Evolutionary conservation across 78 protist species (phyloP).

Genomic region (Chrysochromulina tobinii): DNA sequence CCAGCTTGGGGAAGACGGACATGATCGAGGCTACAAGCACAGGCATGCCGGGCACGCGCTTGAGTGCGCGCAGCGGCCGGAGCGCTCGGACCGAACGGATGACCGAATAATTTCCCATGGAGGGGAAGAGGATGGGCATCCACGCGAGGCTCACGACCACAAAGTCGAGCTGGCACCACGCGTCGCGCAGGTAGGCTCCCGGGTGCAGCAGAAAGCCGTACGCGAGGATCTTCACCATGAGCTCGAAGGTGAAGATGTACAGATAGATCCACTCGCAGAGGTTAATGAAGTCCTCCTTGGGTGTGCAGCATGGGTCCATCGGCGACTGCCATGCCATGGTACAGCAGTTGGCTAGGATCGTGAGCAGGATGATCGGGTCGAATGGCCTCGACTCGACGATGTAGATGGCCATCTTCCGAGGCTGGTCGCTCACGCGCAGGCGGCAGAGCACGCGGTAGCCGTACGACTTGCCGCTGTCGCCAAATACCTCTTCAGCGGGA

Average conservation of each 20-base stretch:
- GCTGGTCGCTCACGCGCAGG: neutral
- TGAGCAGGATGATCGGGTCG: neutral
- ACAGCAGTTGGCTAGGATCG: neutral
- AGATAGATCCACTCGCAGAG: neutral
- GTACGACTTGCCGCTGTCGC: no score
- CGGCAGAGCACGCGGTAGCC: neutral
- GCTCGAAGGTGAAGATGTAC: neutral
- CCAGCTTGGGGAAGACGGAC: neutral
- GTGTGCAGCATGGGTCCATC: neutral
- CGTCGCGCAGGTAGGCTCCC: conserved; percentile 36
- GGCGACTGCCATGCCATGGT: neutral
- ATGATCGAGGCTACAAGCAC: conserved; percentile 25
- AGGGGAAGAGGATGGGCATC: neutral
- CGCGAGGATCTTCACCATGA: conserved; percentile 25
- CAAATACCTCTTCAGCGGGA: no score
- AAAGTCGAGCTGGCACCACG: conserved; percentile 46
- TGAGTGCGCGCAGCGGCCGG: conserved; percentile 54
- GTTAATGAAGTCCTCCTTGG: neutral
- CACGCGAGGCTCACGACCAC: conserved; percentile 1
- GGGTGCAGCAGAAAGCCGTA: neutral
- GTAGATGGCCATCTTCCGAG: neutral
- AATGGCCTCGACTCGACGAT: neutral
- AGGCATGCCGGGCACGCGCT: conserved; percentile 25
- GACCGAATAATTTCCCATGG: neutral
- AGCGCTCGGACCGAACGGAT: conserved; percentile 48